Evolutionary conservation across 768 basidiomycete species (phyloP).

Genomic region (Hygrophorus pudorinus): DNA sequence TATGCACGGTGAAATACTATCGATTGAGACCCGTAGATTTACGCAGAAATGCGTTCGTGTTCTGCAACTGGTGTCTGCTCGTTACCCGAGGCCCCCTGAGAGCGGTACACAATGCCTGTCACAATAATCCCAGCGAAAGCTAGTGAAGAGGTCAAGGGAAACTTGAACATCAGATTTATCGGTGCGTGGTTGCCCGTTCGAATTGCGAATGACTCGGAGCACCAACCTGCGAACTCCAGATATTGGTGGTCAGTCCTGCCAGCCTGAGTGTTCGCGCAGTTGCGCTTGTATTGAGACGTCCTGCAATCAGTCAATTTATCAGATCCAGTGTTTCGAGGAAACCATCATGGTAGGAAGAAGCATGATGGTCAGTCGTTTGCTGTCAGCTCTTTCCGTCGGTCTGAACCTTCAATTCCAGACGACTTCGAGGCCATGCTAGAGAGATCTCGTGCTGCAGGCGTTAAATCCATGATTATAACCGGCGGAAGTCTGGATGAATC

Average conservation of each 20-base stretch:
- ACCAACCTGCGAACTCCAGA: background rate
- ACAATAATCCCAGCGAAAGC: background rate
- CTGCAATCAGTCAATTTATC: conserved; percentile 23
- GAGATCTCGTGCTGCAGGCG: conserved; percentile 48
- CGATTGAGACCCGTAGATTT: too few relatives aligned
- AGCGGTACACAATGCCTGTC: conserved; percentile 3
- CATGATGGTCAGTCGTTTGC: conserved; percentile 31
- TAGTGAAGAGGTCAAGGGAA: too few relatives aligned
- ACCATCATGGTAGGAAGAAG: conserved; percentile 36
- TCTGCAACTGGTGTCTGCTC: too few relatives aligned
- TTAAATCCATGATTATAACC: conserved; percentile 67
- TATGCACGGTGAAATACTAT: too few relatives aligned
- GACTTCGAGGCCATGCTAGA: conserved; percentile 51
- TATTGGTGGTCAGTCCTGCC: background rate
- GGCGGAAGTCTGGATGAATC: conserved; percentile 64
- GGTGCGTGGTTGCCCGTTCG: background rate
- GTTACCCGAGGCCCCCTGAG: too few relatives aligned
- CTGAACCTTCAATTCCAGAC: conserved; percentile 27
- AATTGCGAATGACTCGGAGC: background rate
- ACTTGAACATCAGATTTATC: background rate
- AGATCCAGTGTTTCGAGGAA: conserved; percentile 47
- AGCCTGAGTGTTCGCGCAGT: too few relatives aligned
- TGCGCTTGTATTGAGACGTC: background rate
- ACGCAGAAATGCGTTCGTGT: too few relatives aligned
- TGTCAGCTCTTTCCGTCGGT: background rate